Base-by-base conservation (phyloP, 2,329 filamentous ascomycete species). In the Penicillium sp. region DNA sequence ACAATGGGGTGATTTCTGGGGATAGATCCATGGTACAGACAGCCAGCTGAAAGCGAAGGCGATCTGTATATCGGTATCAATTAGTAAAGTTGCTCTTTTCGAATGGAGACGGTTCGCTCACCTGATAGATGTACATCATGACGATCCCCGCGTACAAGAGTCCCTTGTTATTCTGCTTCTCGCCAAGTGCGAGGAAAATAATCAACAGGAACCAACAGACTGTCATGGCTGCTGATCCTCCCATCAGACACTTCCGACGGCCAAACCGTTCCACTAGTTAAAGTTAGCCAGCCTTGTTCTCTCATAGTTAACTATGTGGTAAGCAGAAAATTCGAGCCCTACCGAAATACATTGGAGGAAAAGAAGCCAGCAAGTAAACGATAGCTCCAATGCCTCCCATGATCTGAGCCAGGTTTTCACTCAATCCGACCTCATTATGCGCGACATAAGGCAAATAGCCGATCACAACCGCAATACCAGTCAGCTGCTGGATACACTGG, bases 11-110 rank as follows among this genome's bases (percentile, higher is more conserved):
- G n/a, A 39, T 28, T 26, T 39, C 37, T 26, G 37, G 20, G 37
- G 37, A 24, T 28, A 39, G 37, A 39, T 39, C 20, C 22, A 39
- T 26, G 37, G 37, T 13, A 39, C 23, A 11, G 37, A 26, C 20
- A 39, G 37, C 37, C 37, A 39, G 22, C 37, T 24, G 23, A 39
- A 39, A 6, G 37, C 37, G 37, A 39, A 39, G 37, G 37, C 23
- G 37, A 35, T 35, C 32, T 35, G 32, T 20, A 35, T 35, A 35
- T 35, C 6, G 8, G 16, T 35, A 35, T 35, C 32, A 35, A 22
- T 35, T 35, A 35, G 32, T 22, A 35, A 22, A 35, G 14, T 7
- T 16, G 32, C 32, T 16, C 32, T 35, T 35, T 22, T 35, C 16
- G 32, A 9, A 22, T 35, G 16, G 32, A 35, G 16, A 16, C 10